Base-by-base conservation (phyloP, 169 alveolate species). In the Fabrea salina region DNA sequence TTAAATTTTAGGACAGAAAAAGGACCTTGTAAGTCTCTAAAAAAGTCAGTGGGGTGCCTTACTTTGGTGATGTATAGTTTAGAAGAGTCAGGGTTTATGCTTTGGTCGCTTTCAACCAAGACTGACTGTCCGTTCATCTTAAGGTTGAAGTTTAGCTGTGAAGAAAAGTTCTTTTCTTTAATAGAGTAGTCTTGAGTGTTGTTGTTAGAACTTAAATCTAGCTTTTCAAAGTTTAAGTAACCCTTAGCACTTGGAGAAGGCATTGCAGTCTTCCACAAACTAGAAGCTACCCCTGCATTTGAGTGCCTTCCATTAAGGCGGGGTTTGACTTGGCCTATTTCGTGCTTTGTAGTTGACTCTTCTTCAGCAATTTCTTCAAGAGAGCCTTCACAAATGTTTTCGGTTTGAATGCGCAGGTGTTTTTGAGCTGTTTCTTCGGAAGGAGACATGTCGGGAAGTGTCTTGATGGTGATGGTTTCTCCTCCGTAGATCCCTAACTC, bases 361-460 rank as follows among this genome's bases (percentile, higher is more conserved):
- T 61, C 74, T 61, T 61, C 74, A 30, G 74, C 74, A 13, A 61
- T 61, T 32, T 61, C 74, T 61, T 61, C 74, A 0, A n/a, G 1
- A 2, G 74, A 61, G 11, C 16, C 74, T 33, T n/a, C n/a, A n/a
- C n/a, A n/a, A n/a, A n/a, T n/a, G n/a, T n/a, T n/a, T n/a, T n/a
- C n/a, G n/a, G n/a, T n/a, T n/a, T n/a, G n/a, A n/a, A n/a, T n/a
- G n/a, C n/a, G n/a, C n/a, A n/a, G n/a, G n/a, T n/a, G n/a, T n/a
- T n/a, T n/a, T n/a, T n/a, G n/a, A n/a, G n/a, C n/a, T n/a, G n/a
- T n/a, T n/a, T n/a, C n/a, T n/a, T n/a, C n/a, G n/a, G n/a, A n/a
- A n/a, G n/a, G n/a, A n/a, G n/a, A n/a, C n/a, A n/a, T n/a, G n/a
- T n/a, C n/a, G n/a, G n/a, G n/a, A n/a, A n/a, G n/a, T n/a, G n/a